Conservation (phyloP, 2,329 filamentous ascomycete species). For the Hymenoscyphus occultus region DNA sequence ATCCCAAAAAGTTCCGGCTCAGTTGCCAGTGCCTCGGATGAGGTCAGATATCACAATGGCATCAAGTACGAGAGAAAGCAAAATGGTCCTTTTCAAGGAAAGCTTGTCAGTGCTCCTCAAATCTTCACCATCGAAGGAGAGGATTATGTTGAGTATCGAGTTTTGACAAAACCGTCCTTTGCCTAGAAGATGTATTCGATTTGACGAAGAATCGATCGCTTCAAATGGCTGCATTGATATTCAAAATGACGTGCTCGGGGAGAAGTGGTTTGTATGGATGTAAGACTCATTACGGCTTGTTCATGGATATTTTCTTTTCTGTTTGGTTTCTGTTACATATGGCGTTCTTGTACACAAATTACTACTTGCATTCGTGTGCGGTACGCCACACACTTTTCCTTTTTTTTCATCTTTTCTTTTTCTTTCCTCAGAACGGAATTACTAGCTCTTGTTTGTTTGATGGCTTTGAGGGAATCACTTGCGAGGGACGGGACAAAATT, state of each 20-base stretch:
- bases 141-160: slow-evolving; percentile 64
- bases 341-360: slow-evolving; percentile 6
- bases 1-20: slow-evolving; percentile 13
- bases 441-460: background rate
- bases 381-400: background rate
- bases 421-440: background rate
- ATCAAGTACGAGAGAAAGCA: slow-evolving; percentile 62
- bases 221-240: background rate
- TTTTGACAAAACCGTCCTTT: slow-evolving; percentile 61
- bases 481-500: background rate
- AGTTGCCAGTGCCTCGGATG: slow-evolving; percentile 45
- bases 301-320: background rate
- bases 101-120: slow-evolving; percentile 59
- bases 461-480: background rate
- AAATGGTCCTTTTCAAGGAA: slow-evolving; percentile 58
- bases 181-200: background rate
- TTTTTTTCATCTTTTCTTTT: background rate
- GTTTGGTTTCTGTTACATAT: background rate
- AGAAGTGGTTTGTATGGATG: slow-evolving; percentile 3
- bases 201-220: background rate
- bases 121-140: slow-evolving; percentile 65
- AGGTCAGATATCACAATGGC: slow-evolving; percentile 53
- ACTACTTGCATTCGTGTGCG: background rate
- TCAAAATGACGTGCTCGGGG: background rate
- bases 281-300: slow-evolving; percentile 4